These are phyloP conservation scores for Zasmidium citrigriseum DNA, from an alignment of 2,329 filamentous ascomycete genomes.

Conservation along the genomic window DNA sequence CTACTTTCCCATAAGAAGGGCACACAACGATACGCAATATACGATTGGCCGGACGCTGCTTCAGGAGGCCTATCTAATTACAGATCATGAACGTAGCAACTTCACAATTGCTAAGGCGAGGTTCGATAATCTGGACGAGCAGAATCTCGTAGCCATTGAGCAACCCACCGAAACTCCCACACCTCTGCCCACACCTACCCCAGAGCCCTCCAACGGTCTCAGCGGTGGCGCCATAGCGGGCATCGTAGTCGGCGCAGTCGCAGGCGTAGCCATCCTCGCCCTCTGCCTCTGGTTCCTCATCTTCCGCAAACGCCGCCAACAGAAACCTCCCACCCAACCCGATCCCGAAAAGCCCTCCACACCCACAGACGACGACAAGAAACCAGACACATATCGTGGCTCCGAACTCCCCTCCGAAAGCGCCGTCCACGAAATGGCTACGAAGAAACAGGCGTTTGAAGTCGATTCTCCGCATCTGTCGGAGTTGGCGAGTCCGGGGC, in stretches of 20 bases:
- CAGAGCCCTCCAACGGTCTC: slow-evolving; percentile 42
- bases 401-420: slow-evolving; percentile 6
- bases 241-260: slow-evolving; percentile 78
- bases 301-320: slow-evolving; percentile 35
- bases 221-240: slow-evolving; percentile 89
- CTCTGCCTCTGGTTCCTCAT: slow-evolving; percentile 37
- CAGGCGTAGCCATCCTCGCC: slow-evolving; percentile 66
- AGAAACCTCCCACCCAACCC: not conserved
- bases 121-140: slow-evolving; percentile 1
- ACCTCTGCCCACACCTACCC: not conserved
- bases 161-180: not conserved
- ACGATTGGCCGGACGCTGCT: slow-evolving; percentile 30
- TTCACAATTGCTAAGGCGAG: slow-evolving; percentile 29
- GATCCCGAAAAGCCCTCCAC: not conserved
- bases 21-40: slow-evolving; percentile 25
- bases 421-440: slow-evolving; percentile 6
- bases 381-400: not conserved
- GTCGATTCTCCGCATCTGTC: slow-evolving; percentile 1
- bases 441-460: slow-evolving; percentile 3
- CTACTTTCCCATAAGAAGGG: slow-evolving; percentile 29
- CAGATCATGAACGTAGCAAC: slow-evolving; percentile 27
- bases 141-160: slow-evolving; percentile 8
- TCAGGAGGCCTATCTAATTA: slow-evolving; percentile 32
- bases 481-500: not conserved
- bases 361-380: not conserved